Evolutionary conservation across 2,329 filamentous ascomycete genomes (phyloP).

Genomic region (Arthrobotrys conoides): DNA sequence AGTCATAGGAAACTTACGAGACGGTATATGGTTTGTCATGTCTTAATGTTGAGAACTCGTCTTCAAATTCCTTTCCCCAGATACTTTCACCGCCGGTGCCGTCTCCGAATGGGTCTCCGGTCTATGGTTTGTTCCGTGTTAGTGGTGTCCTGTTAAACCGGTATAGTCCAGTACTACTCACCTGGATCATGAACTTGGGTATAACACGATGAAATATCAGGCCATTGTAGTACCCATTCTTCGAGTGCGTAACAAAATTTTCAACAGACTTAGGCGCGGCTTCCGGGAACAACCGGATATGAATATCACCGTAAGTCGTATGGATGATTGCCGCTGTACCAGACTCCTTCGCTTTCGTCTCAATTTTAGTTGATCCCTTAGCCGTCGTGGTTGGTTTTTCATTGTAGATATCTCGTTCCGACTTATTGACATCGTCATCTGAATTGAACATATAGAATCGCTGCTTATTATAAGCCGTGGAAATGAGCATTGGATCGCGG

Average conservation of each 20-base stretch:
- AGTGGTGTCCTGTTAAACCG: slow-evolving; percentile 72
- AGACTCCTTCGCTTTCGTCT: slow-evolving; percentile 77
- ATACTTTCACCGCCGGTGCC: slow-evolving; percentile 92
- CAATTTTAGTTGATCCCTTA: slow-evolving; percentile 65
- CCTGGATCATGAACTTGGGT: slow-evolving; percentile 97
- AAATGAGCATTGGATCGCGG: slow-evolving; percentile 88
- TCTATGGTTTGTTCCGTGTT: slow-evolving; percentile 86
- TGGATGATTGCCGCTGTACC: slow-evolving; percentile 88
- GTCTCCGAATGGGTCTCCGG: slow-evolving; percentile 86
- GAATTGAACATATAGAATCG: slow-evolving; percentile 95
- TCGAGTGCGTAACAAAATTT: slow-evolving; percentile 94
- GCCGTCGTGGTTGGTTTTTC: slow-evolving; percentile 80
- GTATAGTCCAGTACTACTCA: slow-evolving; percentile 62
- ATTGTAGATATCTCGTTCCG: slow-evolving; percentile 91
- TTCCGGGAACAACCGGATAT: slow-evolving; percentile 91
- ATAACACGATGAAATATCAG: slow-evolving; percentile 98
- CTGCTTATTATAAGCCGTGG: slow-evolving; percentile 86
- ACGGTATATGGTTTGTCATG: slow-evolving; percentile 97
- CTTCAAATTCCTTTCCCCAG: slow-evolving; percentile 91
- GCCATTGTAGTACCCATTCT: slow-evolving; percentile 94
- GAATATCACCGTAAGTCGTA: slow-evolving; percentile 93
- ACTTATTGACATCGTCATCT: slow-evolving; percentile 75
- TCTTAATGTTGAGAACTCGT: slow-evolving; percentile 90
- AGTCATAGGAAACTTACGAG: slow-evolving; percentile 43
- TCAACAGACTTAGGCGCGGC: slow-evolving; percentile 95